Evolutionary conservation across 2,329 filamentous ascomycete species (phyloP), one percentile per base, ranked within the genome.

Genomic region (Fusarium equiseti): DNA sequence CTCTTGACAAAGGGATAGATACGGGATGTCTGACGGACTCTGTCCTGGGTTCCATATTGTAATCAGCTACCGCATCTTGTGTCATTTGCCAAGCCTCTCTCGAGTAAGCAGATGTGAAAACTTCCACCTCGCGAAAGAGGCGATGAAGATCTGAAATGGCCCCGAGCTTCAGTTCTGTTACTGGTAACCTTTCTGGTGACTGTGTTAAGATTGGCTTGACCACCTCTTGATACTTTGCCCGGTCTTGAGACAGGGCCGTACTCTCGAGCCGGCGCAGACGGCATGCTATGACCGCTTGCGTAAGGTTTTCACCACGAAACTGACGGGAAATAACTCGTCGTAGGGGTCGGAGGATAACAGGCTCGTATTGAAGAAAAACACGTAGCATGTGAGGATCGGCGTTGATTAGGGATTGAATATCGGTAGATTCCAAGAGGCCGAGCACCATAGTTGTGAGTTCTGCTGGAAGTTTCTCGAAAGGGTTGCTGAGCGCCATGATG

Each of bases 161-260:
- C 8, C 9, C 26, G 8, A 49, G 8, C 6, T 31, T 32, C 18
- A 49, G 3, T 11, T 24, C 6, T 1, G 8, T 4, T 5, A 22
- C 12, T 12, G 13, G 3, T 22, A 20, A 22, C 11, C 0, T 13
- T 32, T 22, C 12, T 24, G 12, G 4, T 8, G 46, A 10, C 15
- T 5, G n/a, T 32, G n/a, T 10, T 12, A 49, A 32, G 8, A 32
- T 18, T 8, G 12, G 12, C 8, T 16, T 11, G 3, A 22, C 8
- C 6, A 22, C 5, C 4, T 15, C 13, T 49, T 24, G 7, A 32
- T 20, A n/a, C 3, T 24, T 20, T 20, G 13, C 4, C 5, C 46
- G 13, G 13, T 16, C 22, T 12, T 1, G 6, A 32, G n/a, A 49
- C 1, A 11, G 3, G n/a, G 9, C 3, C 4, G 18, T 32, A 5